Base-by-base conservation (phyloP, 495 filamentous ascomycete genomes). In the Penicillium malachiteum region DNA sequence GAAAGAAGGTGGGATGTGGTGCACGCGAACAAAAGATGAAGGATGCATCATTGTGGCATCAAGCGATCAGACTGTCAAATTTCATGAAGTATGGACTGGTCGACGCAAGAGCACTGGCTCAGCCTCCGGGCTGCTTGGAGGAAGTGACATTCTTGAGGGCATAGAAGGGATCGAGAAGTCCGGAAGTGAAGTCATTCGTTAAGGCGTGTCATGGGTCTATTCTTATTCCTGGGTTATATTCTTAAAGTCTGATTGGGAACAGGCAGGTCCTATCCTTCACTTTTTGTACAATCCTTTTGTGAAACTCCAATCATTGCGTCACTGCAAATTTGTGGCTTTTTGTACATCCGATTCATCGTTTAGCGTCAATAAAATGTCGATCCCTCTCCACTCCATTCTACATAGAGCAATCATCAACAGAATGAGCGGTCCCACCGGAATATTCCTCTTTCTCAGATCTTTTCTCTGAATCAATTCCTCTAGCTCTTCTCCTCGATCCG, bases 21-120 rank as follows among this genome's bases (percentile, higher is more conserved):
- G 78, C 42, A 65, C 66, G 7, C 79, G 88, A 33, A 87, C 84
- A 1, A 74, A 77, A n/a, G 81, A 88, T 59, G 92, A 96, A 66
- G 93, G 92, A 8, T 97, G 93, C 66, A 89, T 98, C 56, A 89
- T 96, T 35, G 88, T 98, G 48, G 95, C 93, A 31, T 90, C 90
- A 26, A 96, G 92, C 62, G 94, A 97, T 71, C 87, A 90, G 67
- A 95, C 86, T 62, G 89, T 98, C 67, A 92, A 94, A 70, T 98
- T 97, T 59, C 93, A 98, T 68, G 92, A 97, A 71, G 84, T 98
- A 10, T 97, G 92, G 95, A 78, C 78, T 12, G 84, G 86, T 12
- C 75, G 81, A 10, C 80, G 75, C 57, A 87, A 82, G 68, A 74
- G 74, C 5, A 79, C 78, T 3, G 70, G 79, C 4, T 75, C 78